A percentile compares a stretch with the other conserved stretches of the same genome.
Conservation (phyloP, 805 yeast genomes). For the Lachancea kluyveri region DNA sequence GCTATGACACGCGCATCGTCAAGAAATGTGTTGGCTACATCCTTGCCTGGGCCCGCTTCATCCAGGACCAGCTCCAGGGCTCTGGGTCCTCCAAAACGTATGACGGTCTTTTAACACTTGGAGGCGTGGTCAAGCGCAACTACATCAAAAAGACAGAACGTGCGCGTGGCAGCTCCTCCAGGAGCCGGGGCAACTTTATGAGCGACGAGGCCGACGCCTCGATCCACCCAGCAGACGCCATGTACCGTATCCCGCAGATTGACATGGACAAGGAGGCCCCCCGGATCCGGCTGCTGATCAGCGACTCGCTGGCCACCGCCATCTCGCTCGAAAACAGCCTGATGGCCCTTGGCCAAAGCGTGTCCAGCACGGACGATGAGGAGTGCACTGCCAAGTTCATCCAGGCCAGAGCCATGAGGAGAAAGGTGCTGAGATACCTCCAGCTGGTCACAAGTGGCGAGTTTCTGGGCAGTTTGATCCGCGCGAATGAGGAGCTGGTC, state of each 20-base stretch:
- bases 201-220: slow-evolving; percentile 45
- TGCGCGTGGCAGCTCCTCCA: slow-evolving; percentile 7
- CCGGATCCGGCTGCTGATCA: slow-evolving; percentile 57
- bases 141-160: slow-evolving; percentile 7
- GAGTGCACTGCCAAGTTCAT: slow-evolving; percentile 63
- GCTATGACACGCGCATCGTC: slow-evolving; percentile 38
- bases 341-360: slow-evolving; percentile 38
- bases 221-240: slow-evolving; percentile 23
- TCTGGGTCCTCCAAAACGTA: slow-evolving; percentile 22
- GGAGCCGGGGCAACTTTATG: slow-evolving; percentile 34
- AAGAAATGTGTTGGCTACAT: slow-evolving; percentile 41
- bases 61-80: slow-evolving; percentile 42
- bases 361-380: slow-evolving; percentile 56
- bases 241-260: slow-evolving; percentile 59
- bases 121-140: slow-evolving; percentile 11
- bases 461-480: slow-evolving; percentile 77
- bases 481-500: slow-evolving; percentile 88
- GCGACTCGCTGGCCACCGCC: slow-evolving; percentile 70
- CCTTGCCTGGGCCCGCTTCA: slow-evolving; percentile 60
- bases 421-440: slow-evolving; percentile 72
- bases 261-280: slow-evolving; percentile 68
- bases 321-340: slow-evolving; percentile 62
- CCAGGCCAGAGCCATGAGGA: slow-evolving; percentile 65
- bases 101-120: slow-evolving; percentile 14
- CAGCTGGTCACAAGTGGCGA: slow-evolving; percentile 84